Conservation (phyloP, 2,329 filamentous ascomycete genomes). For the Claviceps citrina region DNA sequence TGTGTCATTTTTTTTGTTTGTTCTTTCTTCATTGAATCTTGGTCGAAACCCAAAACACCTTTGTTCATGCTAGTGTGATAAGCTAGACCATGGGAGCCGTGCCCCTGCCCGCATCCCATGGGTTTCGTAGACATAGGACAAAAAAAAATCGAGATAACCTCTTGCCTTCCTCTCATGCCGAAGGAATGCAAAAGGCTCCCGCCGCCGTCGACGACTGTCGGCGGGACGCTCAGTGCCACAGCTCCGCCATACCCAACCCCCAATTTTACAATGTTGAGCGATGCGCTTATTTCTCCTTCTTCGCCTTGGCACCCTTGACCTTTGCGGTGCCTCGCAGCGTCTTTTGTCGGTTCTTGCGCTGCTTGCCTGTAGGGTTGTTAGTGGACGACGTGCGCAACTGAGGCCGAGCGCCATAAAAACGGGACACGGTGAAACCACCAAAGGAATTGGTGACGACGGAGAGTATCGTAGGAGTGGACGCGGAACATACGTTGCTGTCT, state of each 20-base stretch:
- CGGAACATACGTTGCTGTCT: slow-evolving; percentile 90
- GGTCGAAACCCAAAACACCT: slow-evolving; percentile 27
- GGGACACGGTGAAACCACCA: too few relatives aligned
- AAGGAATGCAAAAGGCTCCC: slow-evolving; percentile 13
- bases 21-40: slow-evolving; percentile 7
- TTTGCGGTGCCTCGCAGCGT: slow-evolving; percentile 95
- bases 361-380: slow-evolving; percentile 62
- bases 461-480: background rate
- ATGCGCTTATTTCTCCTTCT: slow-evolving; percentile 75
- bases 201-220: slow-evolving; percentile 7
- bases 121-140: slow-evolving; percentile 13
- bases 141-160: slow-evolving; percentile 7
- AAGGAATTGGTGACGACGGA: background rate
- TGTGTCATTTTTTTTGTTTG: too few relatives aligned
- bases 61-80: slow-evolving; percentile 28
- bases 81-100: slow-evolving; percentile 17
- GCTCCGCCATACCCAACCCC: slow-evolving; percentile 14
- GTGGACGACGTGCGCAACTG: background rate
- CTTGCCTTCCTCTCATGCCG: slow-evolving; percentile 3
- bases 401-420: too few relatives aligned
- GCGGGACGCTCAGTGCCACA: slow-evolving; percentile 16
- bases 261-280: slow-evolving; percentile 17
- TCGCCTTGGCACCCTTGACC: slow-evolving; percentile 87
- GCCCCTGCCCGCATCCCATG: slow-evolving; percentile 9
- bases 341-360: slow-evolving; percentile 99